These are phyloP conservation scores for Lodderomyces pseudojiufengensis DNA, from an alignment of 1,139 yeast species.

Conservation along the genomic window DNA sequence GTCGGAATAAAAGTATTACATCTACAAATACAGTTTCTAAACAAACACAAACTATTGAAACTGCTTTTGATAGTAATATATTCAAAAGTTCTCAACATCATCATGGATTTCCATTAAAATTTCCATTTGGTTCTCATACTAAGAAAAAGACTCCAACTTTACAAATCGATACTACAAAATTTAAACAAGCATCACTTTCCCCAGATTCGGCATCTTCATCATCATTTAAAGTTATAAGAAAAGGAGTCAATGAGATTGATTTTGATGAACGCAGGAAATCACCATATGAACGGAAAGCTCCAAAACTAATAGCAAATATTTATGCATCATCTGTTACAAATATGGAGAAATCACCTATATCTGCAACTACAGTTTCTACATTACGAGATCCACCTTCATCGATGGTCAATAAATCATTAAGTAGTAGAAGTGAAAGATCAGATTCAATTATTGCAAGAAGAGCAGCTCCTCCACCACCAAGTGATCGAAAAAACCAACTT, in stretches of 20 bases:
- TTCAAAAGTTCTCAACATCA: neutral
- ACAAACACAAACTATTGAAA: neutral
- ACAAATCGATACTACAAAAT: conserved; percentile 26
- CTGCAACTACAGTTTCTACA: conserved; percentile 36
- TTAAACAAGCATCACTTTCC: conserved; percentile 10
- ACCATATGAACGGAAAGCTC: conserved; percentile 54
- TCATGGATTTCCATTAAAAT: conserved; percentile 8
- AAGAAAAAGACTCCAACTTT: conserved; percentile 19
- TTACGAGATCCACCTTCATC: conserved; percentile 23
- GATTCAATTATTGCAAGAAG: conserved; percentile 53
- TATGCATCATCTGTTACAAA: conserved; percentile 41
- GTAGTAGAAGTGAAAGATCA: conserved; percentile 8
- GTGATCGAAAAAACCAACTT: conserved; percentile 12
- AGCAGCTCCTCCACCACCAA: conserved; percentile 74
- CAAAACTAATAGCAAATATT: conserved; percentile 41
- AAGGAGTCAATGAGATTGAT: conserved; percentile 59
- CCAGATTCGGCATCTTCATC: conserved; percentile 9
- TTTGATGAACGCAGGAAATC: conserved; percentile 78
- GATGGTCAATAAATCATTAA: conserved; percentile 1
- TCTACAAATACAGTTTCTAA: neutral
- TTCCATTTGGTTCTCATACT: conserved; percentile 12
- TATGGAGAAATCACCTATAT: conserved; percentile 32
- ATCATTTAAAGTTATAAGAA: conserved; percentile 62
- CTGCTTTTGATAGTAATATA: neutral
- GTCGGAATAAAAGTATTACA: no score